phyloP scores from a whole-genome alignment of 2,329 filamentous ascomycete species.

The Lithohypha guttulata region DNA sequence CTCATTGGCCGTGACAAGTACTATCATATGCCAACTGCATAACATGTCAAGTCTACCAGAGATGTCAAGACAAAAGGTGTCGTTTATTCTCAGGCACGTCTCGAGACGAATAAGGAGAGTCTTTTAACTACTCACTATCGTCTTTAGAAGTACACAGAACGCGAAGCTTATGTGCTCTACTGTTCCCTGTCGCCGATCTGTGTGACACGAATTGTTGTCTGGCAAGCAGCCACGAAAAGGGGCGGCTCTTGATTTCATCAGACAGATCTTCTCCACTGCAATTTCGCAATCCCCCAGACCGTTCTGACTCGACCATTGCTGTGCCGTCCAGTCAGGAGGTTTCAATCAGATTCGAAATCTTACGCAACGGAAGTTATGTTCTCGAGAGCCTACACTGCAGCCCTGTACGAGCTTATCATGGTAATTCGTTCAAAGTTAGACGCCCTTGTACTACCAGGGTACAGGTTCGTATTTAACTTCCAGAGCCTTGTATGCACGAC shows the following conservation, averaged over 20 bases:
- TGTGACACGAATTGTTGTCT: too few species aligned
- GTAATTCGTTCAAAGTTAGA: neutral
- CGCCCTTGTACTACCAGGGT: neutral
- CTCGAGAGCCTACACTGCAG: neutral
- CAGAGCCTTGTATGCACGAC: neutral
- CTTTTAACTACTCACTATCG: too few species aligned
- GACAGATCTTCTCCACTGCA: neutral
- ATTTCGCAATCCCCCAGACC: neutral
- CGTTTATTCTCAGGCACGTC: too few species aligned
- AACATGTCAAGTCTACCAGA: too few species aligned
- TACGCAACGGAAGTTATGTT: neutral
- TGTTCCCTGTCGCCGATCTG: too few species aligned
- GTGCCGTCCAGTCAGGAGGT: constrained; percentile 2
- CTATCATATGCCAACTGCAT: too few species aligned
- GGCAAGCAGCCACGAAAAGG: too few species aligned
- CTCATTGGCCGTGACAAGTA: too few species aligned
- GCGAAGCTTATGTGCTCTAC: too few species aligned
- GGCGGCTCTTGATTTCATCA: neutral
- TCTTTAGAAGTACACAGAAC: too few species aligned
- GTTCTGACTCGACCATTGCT: constrained; percentile 1
- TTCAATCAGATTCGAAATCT: constrained; percentile 1
- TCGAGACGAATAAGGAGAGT: too few species aligned
- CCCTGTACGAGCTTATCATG: neutral
- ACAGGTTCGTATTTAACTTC: neutral
- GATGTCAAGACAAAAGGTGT: too few species aligned